These are phyloP conservation scores for Agastache rugosa DNA, from an alignment of 257 asterid species.

Conservation along the genomic window DNA sequence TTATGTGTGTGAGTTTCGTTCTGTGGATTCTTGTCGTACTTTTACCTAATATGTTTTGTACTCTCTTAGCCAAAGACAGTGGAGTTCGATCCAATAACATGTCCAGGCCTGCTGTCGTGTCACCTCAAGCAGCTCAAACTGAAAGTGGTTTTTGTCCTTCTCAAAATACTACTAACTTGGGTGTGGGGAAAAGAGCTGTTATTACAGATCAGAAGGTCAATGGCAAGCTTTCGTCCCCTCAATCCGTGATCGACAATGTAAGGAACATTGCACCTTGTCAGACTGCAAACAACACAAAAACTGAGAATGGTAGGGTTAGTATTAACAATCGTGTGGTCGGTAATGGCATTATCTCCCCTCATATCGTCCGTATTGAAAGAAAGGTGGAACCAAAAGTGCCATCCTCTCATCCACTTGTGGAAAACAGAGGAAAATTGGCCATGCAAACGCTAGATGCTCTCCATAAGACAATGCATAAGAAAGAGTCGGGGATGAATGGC, in stretches of 20 bases:
- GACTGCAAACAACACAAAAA: conserved; percentile 26
- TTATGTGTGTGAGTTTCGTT: conserved; percentile 13
- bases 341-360: conserved; percentile 39
- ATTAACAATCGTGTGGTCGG: conserved; percentile 25
- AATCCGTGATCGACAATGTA: conserved; percentile 38
- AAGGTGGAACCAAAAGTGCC: conserved; percentile 39
- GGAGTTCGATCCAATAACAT: conserved; percentile 39
- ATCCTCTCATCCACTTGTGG: conserved; percentile 16
- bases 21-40: conserved; percentile 25
- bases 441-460: neutral
- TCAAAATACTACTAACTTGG: conserved; percentile 31
- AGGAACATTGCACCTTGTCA: conserved; percentile 35
- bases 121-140: conserved; percentile 42
- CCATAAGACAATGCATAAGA: conserved; percentile 25
- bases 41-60: conserved; percentile 35
- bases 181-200: conserved; percentile 31
- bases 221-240: conserved; percentile 40
- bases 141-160: conserved; percentile 42
- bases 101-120: conserved; percentile 40
- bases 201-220: conserved; percentile 33
- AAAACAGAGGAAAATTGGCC: conserved; percentile 36
- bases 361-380: conserved; percentile 28
- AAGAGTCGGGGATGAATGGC: conserved; percentile 42
- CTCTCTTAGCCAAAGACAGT: conserved; percentile 41
- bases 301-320: conserved; percentile 35